These are phyloP conservation scores for Pythium insidiosum DNA, from an alignment of 352 stramenopile species.

Conservation along the genomic window DNA sequence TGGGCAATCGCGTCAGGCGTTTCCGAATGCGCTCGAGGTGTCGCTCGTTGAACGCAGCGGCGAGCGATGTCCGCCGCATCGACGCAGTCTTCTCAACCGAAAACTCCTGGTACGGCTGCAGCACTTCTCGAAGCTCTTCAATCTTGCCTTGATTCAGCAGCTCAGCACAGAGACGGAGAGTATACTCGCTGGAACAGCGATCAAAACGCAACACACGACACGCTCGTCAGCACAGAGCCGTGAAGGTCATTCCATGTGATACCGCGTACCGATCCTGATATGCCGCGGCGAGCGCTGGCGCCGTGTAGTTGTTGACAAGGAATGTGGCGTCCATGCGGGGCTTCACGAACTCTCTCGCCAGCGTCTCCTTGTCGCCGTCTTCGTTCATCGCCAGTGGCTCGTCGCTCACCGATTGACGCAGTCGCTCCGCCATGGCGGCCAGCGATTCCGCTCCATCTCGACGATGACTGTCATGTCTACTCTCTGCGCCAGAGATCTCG, in stretches of 20 bases:
- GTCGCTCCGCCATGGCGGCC: too few relatives aligned
- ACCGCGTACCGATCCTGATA: slow-evolving; percentile 89
- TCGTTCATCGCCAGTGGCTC: too few relatives aligned
- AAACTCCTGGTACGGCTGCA: slow-evolving; percentile 59
- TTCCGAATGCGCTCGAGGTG: slow-evolving; percentile 93
- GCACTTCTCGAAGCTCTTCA: slow-evolving; percentile 54
- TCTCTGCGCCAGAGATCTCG: too few relatives aligned
- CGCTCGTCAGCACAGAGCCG: not conserved
- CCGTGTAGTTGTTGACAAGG: slow-evolving; percentile 96
- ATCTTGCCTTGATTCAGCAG: slow-evolving; percentile 69
- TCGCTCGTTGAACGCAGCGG: slow-evolving; percentile 71
- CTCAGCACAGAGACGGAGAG: slow-evolving; percentile 61
- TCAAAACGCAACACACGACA: not conserved
- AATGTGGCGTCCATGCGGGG: slow-evolving; percentile 64
- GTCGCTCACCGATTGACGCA: too few relatives aligned
- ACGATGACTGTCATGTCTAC: too few relatives aligned
- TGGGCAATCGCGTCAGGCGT: slow-evolving; percentile 90
- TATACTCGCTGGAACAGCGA: slow-evolving; percentile 46
- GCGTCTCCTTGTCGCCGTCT: slow-evolving; percentile 20
- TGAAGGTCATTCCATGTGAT: not conserved
- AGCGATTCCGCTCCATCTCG: too few relatives aligned
- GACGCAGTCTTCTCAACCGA: slow-evolving; percentile 9
- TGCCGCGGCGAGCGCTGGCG: slow-evolving; percentile 90
- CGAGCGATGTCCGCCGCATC: slow-evolving; percentile 30
- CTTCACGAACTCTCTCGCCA: slow-evolving; percentile 66